These are phyloP conservation scores for Amanita exitialis DNA, from an alignment of 768 basidiomycete genomes.

Conservation along the genomic window DNA sequence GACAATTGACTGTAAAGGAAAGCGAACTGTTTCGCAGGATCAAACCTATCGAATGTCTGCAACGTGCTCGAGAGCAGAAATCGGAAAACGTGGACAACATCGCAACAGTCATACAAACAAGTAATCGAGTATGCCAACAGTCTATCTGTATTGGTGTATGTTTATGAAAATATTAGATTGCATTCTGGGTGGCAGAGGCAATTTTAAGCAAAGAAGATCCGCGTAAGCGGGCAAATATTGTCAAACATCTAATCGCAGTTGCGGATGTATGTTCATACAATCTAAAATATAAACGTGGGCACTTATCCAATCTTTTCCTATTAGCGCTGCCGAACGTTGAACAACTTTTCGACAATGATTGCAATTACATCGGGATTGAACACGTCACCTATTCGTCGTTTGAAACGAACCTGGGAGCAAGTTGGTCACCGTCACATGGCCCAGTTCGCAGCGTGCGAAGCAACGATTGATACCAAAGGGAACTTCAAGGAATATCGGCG, in stretches of 20 bases:
- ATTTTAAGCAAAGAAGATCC: constrained; percentile 78
- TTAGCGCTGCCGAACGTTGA: constrained; percentile 82
- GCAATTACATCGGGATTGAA: constrained; percentile 93
- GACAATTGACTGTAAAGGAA: constrained; percentile 91
- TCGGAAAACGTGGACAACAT: constrained; percentile 76
- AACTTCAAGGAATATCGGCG: constrained; percentile 91
- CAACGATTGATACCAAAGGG: constrained; percentile 86
- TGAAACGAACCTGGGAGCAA: constrained; percentile 92
- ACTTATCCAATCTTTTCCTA: not conserved
- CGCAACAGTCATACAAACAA: constrained; percentile 76
- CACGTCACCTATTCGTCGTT: constrained; percentile 83
- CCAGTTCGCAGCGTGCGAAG: constrained; percentile 72
- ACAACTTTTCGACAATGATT: constrained; percentile 97
- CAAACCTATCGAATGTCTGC: constrained; percentile 82
- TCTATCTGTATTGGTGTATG: not conserved
- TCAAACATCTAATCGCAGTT: constrained; percentile 86
- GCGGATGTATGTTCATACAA: constrained; percentile 63
- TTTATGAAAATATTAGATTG: constrained; percentile 44
- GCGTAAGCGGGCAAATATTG: constrained; percentile 64
- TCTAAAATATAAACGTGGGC: not conserved
- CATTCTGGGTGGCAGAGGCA: constrained; percentile 85
- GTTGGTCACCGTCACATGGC: constrained; percentile 67
- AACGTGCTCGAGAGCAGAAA: constrained; percentile 70
- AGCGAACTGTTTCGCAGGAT: constrained; percentile 81
- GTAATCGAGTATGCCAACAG: constrained; percentile 56